These are phyloP conservation scores for Aspergillus cavernicola DNA, from an alignment of 495 filamentous ascomycete genomes.

Conservation along the genomic window DNA sequence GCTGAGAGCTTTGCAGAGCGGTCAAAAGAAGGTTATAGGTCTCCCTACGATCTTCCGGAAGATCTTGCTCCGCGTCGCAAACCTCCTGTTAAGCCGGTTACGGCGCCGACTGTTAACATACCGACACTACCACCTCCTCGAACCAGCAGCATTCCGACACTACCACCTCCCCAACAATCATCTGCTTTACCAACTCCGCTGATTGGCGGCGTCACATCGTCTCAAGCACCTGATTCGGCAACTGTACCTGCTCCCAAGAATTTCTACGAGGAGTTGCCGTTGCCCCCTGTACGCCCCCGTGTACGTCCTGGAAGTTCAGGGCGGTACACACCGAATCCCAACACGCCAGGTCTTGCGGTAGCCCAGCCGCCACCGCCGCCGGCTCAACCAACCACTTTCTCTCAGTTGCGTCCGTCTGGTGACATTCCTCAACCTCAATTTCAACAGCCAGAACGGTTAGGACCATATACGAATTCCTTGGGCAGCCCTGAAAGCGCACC, in stretches of 20 bases:
- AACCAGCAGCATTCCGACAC: slow-evolving; percentile 55
- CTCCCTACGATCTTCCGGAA: slow-evolving; percentile 92
- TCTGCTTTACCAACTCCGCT: slow-evolving; percentile 16
- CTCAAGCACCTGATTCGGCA: slow-evolving; percentile 25
- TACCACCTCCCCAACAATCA: slow-evolving; percentile 25
- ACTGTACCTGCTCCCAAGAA: slow-evolving; percentile 32
- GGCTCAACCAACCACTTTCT: slow-evolving; percentile 22
- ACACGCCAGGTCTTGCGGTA: slow-evolving; percentile 16
- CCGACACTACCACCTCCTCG: slow-evolving; percentile 45
- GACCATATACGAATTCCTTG: slow-evolving; percentile 54
- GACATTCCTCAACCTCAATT: slow-evolving; percentile 32
- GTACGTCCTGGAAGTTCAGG: slow-evolving; percentile 44
- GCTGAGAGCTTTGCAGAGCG: slow-evolving; percentile 82
- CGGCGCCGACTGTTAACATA: slow-evolving; percentile 21
- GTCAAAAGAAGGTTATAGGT: slow-evolving; percentile 84
- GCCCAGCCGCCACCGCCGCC: slow-evolving; percentile 12
- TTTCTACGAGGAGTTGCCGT: slow-evolving; percentile 94
- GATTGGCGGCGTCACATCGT: slow-evolving; percentile 25
- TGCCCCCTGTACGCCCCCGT: slow-evolving; percentile 43
- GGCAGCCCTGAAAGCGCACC: slow-evolving; percentile 30
- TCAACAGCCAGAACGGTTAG: slow-evolving; percentile 54
- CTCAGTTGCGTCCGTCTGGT: slow-evolving; percentile 10
- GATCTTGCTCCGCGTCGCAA: slow-evolving; percentile 68
- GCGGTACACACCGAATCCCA: slow-evolving; percentile 49
- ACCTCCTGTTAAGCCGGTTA: slow-evolving; percentile 44